These are phyloP conservation scores for Nakaseomyces uthaithaninus DNA, from an alignment of 1,139 yeast species.

Conservation along the genomic window DNA sequence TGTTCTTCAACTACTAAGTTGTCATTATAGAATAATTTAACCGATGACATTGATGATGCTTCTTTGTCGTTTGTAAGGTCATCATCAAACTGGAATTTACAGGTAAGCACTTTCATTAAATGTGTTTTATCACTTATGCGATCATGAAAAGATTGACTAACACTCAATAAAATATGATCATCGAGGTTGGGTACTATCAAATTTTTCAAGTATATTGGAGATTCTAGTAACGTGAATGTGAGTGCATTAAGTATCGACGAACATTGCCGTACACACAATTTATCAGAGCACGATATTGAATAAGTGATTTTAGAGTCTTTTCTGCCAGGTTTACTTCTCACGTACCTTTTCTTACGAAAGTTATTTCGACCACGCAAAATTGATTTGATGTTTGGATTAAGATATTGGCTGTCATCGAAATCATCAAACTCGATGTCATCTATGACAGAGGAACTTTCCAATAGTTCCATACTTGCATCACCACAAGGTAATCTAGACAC, in stretches of 20 bases:
- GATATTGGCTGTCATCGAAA: slow-evolving; percentile 27
- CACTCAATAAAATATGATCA: slow-evolving; percentile 29
- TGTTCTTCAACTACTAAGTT: slow-evolving; percentile 27
- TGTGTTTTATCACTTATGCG: slow-evolving; percentile 27
- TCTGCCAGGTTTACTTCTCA: slow-evolving; percentile 89
- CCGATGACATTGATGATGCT: slow-evolving; percentile 19
- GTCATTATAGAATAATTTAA: slow-evolving; percentile 13
- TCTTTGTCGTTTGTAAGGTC: slow-evolving; percentile 27
- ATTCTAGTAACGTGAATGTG: slow-evolving; percentile 37
- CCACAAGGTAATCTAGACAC: slow-evolving; percentile 90
- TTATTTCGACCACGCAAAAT: slow-evolving; percentile 59
- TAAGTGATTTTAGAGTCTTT: slow-evolving; percentile 59
- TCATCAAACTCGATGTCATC: slow-evolving; percentile 21
- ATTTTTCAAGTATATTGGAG: slow-evolving; percentile 42
- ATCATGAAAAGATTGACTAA: slow-evolving; percentile 44
- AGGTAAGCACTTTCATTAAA: slow-evolving; percentile 13
- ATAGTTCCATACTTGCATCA: slow-evolving; percentile 61
- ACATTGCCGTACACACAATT: slow-evolving; percentile 56
- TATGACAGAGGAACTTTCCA: slow-evolving; percentile 25
- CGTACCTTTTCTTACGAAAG: slow-evolving; percentile 50
- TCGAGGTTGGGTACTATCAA: slow-evolving; percentile 42
- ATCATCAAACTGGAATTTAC: slow-evolving; percentile 13
- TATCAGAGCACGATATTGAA: slow-evolving; percentile 87
- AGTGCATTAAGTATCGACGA: slow-evolving; percentile 52
- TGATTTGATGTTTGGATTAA: slow-evolving; percentile 22